Conservation (phyloP, 2,329 filamentous ascomycete genomes). For the Zasmidium citrigriseum region DNA sequence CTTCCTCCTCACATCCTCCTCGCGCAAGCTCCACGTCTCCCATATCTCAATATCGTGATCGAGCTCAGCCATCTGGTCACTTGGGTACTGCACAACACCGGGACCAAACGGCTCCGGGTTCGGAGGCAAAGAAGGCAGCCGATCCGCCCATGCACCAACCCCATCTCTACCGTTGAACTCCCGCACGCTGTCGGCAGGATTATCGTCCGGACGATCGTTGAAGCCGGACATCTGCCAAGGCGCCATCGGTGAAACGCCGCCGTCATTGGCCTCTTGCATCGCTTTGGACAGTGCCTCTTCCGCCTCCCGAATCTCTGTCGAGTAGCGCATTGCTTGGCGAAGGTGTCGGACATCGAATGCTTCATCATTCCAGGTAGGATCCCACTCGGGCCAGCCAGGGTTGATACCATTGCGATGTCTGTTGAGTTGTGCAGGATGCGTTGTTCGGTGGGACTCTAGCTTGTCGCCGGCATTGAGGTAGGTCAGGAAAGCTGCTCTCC, state of each 20-base stretch:
- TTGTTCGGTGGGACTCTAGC: not conserved
- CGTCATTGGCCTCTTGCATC: not conserved
- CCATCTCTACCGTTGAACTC: not conserved
- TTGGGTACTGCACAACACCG: not conserved
- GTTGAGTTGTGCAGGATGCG: not conserved
- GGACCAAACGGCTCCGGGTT: not conserved
- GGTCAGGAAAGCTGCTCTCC: not conserved
- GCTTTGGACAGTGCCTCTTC: not conserved
- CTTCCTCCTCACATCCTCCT: no score
- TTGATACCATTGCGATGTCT: not conserved
- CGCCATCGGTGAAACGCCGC: not conserved
- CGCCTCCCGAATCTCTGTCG: not conserved
- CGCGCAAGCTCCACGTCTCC: not conserved
- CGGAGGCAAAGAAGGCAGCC: not conserved
- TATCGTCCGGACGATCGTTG: not conserved
- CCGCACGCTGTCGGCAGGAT: not conserved
- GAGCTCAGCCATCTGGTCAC: not conserved
- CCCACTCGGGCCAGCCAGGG: not conserved
- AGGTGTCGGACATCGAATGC: not conserved
- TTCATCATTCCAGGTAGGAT: not conserved
- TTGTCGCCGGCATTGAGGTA: not conserved
- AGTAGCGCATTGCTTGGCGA: not conserved
- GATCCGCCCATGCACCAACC: not conserved
- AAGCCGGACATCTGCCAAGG: not conserved
- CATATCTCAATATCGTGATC: not conserved